Evolutionary conservation across 2,329 filamentous ascomycete species (phyloP).

Genomic region (Bipolaris oryzae): DNA sequence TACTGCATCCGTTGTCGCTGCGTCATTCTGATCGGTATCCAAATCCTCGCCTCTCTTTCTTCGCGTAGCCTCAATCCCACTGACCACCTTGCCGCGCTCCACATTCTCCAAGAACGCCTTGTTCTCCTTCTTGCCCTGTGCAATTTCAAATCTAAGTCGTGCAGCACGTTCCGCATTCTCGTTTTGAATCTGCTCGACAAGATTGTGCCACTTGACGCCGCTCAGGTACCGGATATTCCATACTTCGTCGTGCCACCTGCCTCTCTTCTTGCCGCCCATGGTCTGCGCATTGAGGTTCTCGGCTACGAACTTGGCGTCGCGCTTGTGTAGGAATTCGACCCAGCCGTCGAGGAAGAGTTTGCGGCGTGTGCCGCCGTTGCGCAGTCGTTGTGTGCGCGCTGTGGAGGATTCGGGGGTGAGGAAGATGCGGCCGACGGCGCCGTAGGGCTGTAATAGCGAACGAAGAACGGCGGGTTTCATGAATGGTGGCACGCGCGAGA

Average conservation of each 20-base stretch:
- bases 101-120: constrained; percentile 80
- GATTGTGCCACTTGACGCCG: constrained; percentile 78
- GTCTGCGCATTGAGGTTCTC: constrained; percentile 77
- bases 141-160: constrained; percentile 78
- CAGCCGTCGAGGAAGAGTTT: constrained; percentile 82
- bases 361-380: constrained; percentile 81
- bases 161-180: constrained; percentile 81
- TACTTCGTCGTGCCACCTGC: constrained; percentile 83
- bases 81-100: constrained; percentile 78
- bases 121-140: constrained; percentile 77
- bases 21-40: constrained; percentile 28
- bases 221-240: constrained; percentile 84
- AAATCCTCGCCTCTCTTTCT: constrained; percentile 58
- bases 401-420: constrained; percentile 75
- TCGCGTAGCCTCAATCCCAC: constrained; percentile 60
- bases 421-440: constrained; percentile 77
- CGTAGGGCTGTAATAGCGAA: constrained; percentile 75
- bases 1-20: constrained; percentile 22
- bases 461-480: constrained; percentile 84
- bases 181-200: constrained; percentile 77
- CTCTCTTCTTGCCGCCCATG: constrained; percentile 83
- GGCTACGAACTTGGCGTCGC: constrained; percentile 76
- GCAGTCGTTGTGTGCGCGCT: constrained; percentile 69
- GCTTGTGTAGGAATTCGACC: constrained; percentile 80
- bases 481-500: constrained; percentile 84